Base-by-base conservation (phyloP, 2,329 filamentous ascomycete genomes). In the Penicillium sp. region DNA sequence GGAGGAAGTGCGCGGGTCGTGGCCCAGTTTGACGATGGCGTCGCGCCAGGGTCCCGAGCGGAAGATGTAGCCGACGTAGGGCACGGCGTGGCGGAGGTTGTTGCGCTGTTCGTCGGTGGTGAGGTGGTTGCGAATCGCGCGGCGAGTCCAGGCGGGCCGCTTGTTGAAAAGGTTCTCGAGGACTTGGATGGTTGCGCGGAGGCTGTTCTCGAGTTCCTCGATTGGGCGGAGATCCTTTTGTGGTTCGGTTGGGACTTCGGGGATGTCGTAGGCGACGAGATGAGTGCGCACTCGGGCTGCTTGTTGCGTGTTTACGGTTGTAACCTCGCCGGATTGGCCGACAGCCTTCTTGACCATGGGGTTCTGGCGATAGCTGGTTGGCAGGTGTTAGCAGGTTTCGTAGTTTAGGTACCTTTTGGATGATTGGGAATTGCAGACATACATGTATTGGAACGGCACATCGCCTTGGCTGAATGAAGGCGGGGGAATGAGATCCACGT, bases 1-100 rank as follows among this genome's bases (percentile, higher is more conserved):
- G 0, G 90, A 87, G 61, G 93, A 88, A 14, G 78, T 84, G 37
- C 95, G 86, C 3, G 95, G 95, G 71, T 99, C 95, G 19, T 96
- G 77, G 10, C 94, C 94, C 73, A 93, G 95, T 49, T 85, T 87
- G 63, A 97, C 86, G 55, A 97, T 87, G 3, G 90, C 88, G 73
- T 98, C 93, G 63, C 92, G 86, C 89, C 92, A 99, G 0, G 95
- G 93, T 0, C 95, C 95, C 22, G 90, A 92, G 59, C 90, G 89
- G 81, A 98, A 97, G 76, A 93, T 91, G 77, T 96, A 99, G 9
- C 90, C 92, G 4, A 91, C 87, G 68, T 95, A 94, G 62, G 92
- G 89, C 54, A 93, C 85, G 49, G 90, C 90, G 70, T 89, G 85
- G 68, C 91, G 89, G 60, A 96, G 78, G 18, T 79, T 76, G 54